Evolutionary conservation across 2,329 filamentous ascomycete species (phyloP), one percentile per base, ranked within the genome.

Genomic region (Sarocladiaceae sp.): DNA sequence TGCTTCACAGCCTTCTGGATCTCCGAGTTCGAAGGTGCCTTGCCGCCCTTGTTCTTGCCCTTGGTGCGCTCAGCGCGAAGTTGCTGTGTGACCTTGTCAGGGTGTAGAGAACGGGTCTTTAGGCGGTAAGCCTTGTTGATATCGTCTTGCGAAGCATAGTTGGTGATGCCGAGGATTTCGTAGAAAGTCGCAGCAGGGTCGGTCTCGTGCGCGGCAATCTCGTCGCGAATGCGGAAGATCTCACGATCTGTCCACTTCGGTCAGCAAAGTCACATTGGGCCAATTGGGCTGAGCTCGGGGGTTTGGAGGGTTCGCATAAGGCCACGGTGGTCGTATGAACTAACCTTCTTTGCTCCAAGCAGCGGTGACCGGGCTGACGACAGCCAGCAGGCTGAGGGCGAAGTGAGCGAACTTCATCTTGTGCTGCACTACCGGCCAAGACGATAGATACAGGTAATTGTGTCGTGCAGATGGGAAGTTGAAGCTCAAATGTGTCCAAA

Each of bases 51-150:
- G 53, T 71, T 71, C 59, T 77, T 75, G 51, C 69, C 67, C 62
- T 79, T 78, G 58, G 79, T 77, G 63, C 83, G 84, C 65, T 87
- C 84, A 57, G 88, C 80, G 56, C 88, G 77, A 70, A 94, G 88
- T 67, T 85, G 79, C 70, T 92, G 89, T 70, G 87, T 90, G 62
- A 93, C 92, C 77, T 97, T 99, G 82, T 99, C 94, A 1, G 94
- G 94, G 69, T 99, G 94, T 46, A 97, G 77, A 51, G 82, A 77
- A 58, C 86, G 82, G 42, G 91, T 88, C 72, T 87, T 90, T 73
- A 92, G 91, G 74, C 90, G 89, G 78, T 95, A 96, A 62, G 91
- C 92, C 71, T 94, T 95, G 76, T 86, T 91, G 72, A 99, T 88
- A 56, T 96, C 90, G 57, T 96, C 90, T 59, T 89, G 85, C 60